These are phyloP conservation scores for Cyclotella sp. DNA, from an alignment of 108 stramenopile genomes.

Conservation along the genomic window DNA sequence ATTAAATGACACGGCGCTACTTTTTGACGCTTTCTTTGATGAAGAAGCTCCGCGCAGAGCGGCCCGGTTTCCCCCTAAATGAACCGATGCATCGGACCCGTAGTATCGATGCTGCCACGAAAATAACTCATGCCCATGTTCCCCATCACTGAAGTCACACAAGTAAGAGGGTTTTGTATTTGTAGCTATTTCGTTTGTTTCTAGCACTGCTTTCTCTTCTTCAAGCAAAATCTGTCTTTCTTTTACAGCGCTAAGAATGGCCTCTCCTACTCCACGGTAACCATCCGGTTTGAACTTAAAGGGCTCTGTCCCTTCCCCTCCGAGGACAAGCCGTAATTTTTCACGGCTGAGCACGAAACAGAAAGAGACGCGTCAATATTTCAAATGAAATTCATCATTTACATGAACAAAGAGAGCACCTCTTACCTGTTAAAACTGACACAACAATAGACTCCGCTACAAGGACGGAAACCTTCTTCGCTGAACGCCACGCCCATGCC, in stretches of 20 bases:
- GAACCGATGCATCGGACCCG: conserved; percentile 89
- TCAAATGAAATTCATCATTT: neutral
- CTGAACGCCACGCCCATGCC: conserved; percentile 90
- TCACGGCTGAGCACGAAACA: conserved; percentile 47
- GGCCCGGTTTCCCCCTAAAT: conserved; percentile 71
- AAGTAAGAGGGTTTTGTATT: conserved; percentile 10
- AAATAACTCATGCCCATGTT: conserved; percentile 91
- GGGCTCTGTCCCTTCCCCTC: conserved; percentile 65
- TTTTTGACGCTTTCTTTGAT: conserved; percentile 23
- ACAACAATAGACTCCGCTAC: conserved; percentile 89
- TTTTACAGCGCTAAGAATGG: conserved; percentile 65
- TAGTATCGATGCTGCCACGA: conserved; percentile 90
- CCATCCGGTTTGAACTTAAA: conserved; percentile 49
- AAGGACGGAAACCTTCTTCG: conserved; percentile 84
- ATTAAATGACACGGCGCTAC: conserved; percentile 4
- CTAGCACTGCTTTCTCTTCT: conserved; percentile 60
- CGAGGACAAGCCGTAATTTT: conserved; percentile 74
- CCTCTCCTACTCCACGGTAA: conserved; percentile 84
- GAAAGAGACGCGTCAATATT: neutral
- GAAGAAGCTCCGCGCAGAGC: conserved; percentile 8
- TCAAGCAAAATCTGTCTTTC: conserved; percentile 61
- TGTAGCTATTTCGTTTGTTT: neutral
- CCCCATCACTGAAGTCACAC: conserved; percentile 89
- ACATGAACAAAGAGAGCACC: neutral
- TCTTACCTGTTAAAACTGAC: conserved; percentile 83